Evolutionary conservation across 352 stramenopile genomes (phyloP).

Genomic region (Halophytophthora batemanensis): DNA sequence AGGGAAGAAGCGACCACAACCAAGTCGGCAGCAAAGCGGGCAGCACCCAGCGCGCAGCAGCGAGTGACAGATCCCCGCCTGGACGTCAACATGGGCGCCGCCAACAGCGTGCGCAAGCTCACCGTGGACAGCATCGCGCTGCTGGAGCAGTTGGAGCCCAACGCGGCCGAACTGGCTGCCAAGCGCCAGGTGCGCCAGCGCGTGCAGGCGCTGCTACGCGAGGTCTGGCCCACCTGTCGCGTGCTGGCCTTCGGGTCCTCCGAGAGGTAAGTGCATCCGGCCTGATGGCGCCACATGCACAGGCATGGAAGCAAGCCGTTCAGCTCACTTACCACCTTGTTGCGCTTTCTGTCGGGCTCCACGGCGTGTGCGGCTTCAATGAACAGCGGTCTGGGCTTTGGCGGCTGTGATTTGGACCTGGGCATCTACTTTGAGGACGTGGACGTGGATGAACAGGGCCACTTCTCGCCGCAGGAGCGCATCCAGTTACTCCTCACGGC

Average conservation of each 20-base stretch:
- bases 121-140: slow-evolving; percentile 77
- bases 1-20: no score
- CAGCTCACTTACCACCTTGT: slow-evolving; percentile 9
- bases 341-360: slow-evolving; percentile 4
- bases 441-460: slow-evolving; percentile 47
- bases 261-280: slow-evolving; percentile 43
- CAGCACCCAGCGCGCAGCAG: neutral
- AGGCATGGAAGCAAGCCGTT: neutral
- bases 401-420: slow-evolving; percentile 76
- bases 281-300: neutral
- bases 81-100: slow-evolving; percentile 55
- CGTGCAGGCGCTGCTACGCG: slow-evolving; percentile 51
- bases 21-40: neutral
- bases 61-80: neutral
- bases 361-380: neutral
- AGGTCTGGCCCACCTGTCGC: slow-evolving; percentile 57
- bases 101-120: slow-evolving; percentile 77
- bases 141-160: slow-evolving; percentile 82
- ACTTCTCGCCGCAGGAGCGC: slow-evolving; percentile 56
- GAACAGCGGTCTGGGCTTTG: slow-evolving; percentile 65
- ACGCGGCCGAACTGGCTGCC: slow-evolving; percentile 36
- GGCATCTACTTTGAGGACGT: slow-evolving; percentile 81
- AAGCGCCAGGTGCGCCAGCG: slow-evolving; percentile 44
- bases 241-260: slow-evolving; percentile 77
- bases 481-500: slow-evolving; percentile 55